Evolutionary conservation across 1,284 basidiomycete species (phyloP), one percentile per base, ranked within the genome.

Genomic region (Chondrostereum purpureum): DNA sequence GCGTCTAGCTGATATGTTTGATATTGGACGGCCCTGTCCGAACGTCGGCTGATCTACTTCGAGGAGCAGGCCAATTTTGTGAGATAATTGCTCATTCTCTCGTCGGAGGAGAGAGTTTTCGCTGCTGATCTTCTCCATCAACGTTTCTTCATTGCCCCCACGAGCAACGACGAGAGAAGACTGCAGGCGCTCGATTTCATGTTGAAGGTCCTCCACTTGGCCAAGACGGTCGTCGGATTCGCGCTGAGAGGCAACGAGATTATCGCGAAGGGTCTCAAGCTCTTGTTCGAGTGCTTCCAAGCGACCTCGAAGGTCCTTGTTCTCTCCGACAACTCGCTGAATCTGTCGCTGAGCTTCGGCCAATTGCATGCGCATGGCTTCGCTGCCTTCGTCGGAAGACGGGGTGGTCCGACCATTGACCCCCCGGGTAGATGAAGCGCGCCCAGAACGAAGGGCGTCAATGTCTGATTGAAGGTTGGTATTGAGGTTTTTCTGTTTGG

Each of bases 401-500:
- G 91, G 92, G 1, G 92, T 93, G 38, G 70, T 76, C 36, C 88
- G 83, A 41, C 91, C 91, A 52, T 92, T 92, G 38, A 71, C 65
- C 49, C 84, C 68, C 31, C 78, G 69, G 43, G 77, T 76, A 23
- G 77, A 68, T 49, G 82, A 76, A 13, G 71, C 63, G 53, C 76
- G 76, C 18, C 60, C 77, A 44, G 78, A 78, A 19, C 83, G 82
- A 37, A 75, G 58, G 4, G 69, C 62, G 52, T 94, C 91, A 19
- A 94, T 72, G 57, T 95, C 90, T 14, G 76, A 65, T 59, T 94
- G 90, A 34, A 97, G 77, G 51, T 75, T 70, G 36, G 79, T 72
- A 61, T 92, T 94, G 39, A 82, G 66, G 45, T 75, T 72, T 68
- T 95, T 95, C 63, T 93, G 88, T 67, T 90, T 94, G 50, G 80